A percentile compares a stretch with the other conserved stretches of the same genome.
phyloP scores from a whole-genome alignment of 768 basidiomycete genomes.

The Kwoniella sp. region DNA sequence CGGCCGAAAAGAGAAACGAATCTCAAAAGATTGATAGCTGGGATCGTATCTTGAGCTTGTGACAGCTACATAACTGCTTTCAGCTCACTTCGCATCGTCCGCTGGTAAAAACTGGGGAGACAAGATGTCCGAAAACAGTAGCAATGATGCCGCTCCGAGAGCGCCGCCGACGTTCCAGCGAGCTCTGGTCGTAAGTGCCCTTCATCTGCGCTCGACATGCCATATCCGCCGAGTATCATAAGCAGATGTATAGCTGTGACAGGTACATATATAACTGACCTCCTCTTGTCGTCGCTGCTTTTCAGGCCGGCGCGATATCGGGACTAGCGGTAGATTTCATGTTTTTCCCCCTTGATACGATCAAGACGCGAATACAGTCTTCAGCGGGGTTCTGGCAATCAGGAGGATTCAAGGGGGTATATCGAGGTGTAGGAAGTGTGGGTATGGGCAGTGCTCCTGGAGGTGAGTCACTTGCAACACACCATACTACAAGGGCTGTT shows the following conservation, averaged over 20 bases:
- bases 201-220: too few relatives aligned
- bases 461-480: slow-evolving; percentile 60
- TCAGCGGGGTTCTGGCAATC: slow-evolving; percentile 78
- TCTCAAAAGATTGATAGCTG: too few relatives aligned
- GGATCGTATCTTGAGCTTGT: too few relatives aligned
- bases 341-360: slow-evolving; percentile 94
- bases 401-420: slow-evolving; percentile 87
- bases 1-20: neutral
- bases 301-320: slow-evolving; percentile 81
- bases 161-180: slow-evolving; percentile 17
- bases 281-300: neutral
- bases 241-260: too few relatives aligned
- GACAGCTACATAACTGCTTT: too few relatives aligned
- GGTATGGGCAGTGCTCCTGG: slow-evolving; percentile 93
- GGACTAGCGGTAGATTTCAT: slow-evolving; percentile 91
- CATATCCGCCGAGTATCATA: too few relatives aligned
- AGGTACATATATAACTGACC: too few relatives aligned
- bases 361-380: slow-evolving; percentile 94
- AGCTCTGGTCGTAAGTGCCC: slow-evolving; percentile 14
- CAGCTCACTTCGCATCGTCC: neutral
- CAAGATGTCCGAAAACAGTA: neutral
- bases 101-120: too few relatives aligned
- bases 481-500: too few relatives aligned
- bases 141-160: neutral
- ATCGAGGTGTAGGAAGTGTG: slow-evolving; percentile 91